Evolutionary conservation across 495 filamentous ascomycete genomes (phyloP).

Genomic region (Astrocystis sublimbata): DNA sequence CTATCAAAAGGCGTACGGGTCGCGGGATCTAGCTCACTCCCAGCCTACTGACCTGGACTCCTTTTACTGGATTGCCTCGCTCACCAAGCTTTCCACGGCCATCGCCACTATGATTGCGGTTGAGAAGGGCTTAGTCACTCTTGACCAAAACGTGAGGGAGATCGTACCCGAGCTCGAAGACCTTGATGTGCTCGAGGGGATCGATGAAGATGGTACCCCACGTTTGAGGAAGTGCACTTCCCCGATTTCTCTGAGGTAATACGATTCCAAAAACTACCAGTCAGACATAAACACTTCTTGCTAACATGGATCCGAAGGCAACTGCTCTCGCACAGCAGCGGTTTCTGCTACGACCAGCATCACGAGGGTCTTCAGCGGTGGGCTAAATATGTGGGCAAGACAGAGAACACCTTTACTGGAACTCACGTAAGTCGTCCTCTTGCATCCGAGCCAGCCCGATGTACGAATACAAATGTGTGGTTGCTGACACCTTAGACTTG

Average conservation of each 20-base stretch:
- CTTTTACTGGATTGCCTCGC: slow-evolving; percentile 24
- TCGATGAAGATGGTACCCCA: slow-evolving; percentile 29
- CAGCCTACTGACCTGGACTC: slow-evolving; percentile 12
- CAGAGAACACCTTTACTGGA: not conserved
- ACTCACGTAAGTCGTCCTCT: not conserved
- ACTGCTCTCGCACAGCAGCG: slow-evolving; percentile 32
- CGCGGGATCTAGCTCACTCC: slow-evolving; percentile 1
- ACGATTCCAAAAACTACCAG: not conserved
- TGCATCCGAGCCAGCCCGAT: not conserved
- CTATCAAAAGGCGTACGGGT: not conserved
- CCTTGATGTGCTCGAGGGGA: slow-evolving; percentile 32
- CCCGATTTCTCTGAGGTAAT: slow-evolving; percentile 33
- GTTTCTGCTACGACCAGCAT: slow-evolving; percentile 13
- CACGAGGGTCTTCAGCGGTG: slow-evolving; percentile 1
- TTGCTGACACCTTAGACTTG: not conserved
- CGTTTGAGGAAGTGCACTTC: slow-evolving; percentile 27
- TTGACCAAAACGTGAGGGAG: slow-evolving; percentile 32
- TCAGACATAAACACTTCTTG: not conserved
- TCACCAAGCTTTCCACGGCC: slow-evolving; percentile 38
- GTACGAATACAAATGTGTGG: not conserved
- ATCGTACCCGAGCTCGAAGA: slow-evolving; percentile 31
- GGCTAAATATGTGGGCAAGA: not conserved
- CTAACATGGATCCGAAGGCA: slow-evolving; percentile 1
- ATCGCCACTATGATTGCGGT: slow-evolving; percentile 36
- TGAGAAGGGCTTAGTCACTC: slow-evolving; percentile 33